These are phyloP conservation scores for Rhododendron molle DNA, from an alignment of 148 eudicot species.

Conservation along the genomic window DNA sequence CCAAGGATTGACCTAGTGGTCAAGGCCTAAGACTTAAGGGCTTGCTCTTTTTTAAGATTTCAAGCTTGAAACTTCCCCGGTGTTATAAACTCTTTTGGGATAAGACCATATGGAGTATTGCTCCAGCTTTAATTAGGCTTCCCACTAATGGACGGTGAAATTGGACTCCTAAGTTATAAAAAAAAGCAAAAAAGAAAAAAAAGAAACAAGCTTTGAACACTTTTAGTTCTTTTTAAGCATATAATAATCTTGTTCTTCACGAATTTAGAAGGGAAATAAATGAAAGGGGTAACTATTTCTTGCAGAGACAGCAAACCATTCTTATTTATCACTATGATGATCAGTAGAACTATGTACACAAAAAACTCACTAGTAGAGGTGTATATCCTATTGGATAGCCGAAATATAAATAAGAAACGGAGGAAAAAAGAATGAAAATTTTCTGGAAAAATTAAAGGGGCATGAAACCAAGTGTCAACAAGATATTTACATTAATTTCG, in stretches of 20 bases:
- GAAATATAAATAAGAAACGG: background rate
- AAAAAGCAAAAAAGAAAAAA: too few relatives aligned
- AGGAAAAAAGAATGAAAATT: background rate
- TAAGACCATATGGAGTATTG: too few relatives aligned
- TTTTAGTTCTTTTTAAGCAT: too few relatives aligned
- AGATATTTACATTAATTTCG: background rate
- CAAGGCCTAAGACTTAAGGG: too few relatives aligned
- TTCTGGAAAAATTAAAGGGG: background rate
- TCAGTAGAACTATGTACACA: background rate
- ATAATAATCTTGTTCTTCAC: background rate
- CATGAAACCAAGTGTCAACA: background rate
- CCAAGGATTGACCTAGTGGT: too few relatives aligned
- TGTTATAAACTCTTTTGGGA: too few relatives aligned
- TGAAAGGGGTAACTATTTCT: background rate
- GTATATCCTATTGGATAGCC: background rate
- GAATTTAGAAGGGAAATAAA: background rate
- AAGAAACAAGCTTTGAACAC: background rate
- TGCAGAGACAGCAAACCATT: background rate
- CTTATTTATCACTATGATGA: background rate
- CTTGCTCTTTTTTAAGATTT: too few relatives aligned
- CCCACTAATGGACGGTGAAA: background rate
- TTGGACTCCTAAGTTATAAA: background rate
- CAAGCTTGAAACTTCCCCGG: too few relatives aligned
- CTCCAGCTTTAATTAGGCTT: too few relatives aligned
- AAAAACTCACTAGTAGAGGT: background rate